Conservation (phyloP, 306 rosid species). For the Cajanus cajan region DNA sequence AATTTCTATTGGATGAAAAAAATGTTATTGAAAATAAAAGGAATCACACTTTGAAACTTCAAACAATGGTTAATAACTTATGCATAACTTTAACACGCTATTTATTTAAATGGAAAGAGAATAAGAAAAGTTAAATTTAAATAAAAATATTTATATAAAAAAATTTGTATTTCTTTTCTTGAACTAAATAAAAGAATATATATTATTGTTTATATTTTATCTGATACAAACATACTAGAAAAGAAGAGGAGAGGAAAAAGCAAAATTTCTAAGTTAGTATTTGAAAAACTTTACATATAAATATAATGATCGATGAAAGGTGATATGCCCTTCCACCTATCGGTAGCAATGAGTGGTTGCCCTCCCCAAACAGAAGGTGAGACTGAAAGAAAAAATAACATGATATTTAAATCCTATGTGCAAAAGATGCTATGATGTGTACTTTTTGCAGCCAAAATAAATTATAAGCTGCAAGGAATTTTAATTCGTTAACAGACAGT, state of each 20-base stretch:
- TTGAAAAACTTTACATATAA: background rate
- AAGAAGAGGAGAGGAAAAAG: background rate
- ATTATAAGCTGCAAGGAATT: background rate
- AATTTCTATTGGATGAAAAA: no score
- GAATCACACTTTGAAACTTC: no score
- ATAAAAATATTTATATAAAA: no score
- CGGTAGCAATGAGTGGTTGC: slow-evolving; percentile 25
- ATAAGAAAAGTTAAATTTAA: no score
- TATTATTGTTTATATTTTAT: no score
- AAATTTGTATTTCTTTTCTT: no score
- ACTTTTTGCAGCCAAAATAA: background rate
- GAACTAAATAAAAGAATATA: no score
- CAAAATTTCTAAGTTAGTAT: background rate
- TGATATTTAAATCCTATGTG: background rate
- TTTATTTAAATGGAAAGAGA: no score
- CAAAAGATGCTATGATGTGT: background rate
- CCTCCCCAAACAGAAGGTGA: slow-evolving; percentile 19
- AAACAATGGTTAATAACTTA: no score
- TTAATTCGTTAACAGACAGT: background rate
- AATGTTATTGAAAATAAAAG: no score
- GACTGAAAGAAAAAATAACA: background rate
- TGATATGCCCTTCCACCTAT: slow-evolving; percentile 35
- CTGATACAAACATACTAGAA: background rate
- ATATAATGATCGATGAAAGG: background rate
- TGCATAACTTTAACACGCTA: no score